phyloP scores from a whole-genome alignment of 768 basidiomycete species.

The Boletus barrowsii region DNA sequence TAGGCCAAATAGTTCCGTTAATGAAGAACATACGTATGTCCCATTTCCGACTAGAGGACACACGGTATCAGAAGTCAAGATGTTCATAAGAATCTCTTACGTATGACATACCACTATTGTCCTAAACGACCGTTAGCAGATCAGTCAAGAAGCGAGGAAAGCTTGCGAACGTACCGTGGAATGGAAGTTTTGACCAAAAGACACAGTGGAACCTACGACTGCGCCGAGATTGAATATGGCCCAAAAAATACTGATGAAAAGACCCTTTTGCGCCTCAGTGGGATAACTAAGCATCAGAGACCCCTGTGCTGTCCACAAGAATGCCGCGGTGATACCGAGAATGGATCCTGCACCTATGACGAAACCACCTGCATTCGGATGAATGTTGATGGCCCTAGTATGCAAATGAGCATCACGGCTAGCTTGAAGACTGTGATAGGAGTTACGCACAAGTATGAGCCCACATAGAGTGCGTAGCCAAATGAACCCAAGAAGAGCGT shows the following conservation, averaged over 20 bases:
- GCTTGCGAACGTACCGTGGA: slow-evolving; percentile 40
- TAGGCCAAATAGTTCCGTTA: too few relatives aligned
- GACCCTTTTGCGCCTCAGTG: slow-evolving; percentile 71
- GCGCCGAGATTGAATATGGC: slow-evolving; percentile 75
- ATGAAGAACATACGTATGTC: slow-evolving; percentile 51
- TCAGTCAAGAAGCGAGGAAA: too few relatives aligned
- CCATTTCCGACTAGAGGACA: slow-evolving; percentile 54
- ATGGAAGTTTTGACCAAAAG: slow-evolving; percentile 66
- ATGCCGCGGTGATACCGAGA: slow-evolving; percentile 63
- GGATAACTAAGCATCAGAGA: slow-evolving; percentile 78
- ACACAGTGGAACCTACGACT: slow-evolving; percentile 71
- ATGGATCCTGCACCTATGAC: slow-evolving; percentile 67
- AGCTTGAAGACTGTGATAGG: not conserved
- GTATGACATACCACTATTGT: too few relatives aligned
- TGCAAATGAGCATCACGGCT: not conserved
- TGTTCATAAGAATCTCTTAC: too few relatives aligned
- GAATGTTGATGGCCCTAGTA: slow-evolving; percentile 64
- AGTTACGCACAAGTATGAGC: slow-evolving; percentile 58
- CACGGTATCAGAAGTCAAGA: not conserved
- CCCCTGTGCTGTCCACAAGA: slow-evolving; percentile 80
- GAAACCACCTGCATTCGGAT: slow-evolving; percentile 55
- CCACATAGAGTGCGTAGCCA: slow-evolving; percentile 74
- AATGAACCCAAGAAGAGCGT: slow-evolving; percentile 69
- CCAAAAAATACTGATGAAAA: slow-evolving; percentile 77
- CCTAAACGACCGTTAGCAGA: too few relatives aligned